Base-by-base conservation (phyloP, 768 basidiomycete species). In the Leucogyrophana mollusca region DNA sequence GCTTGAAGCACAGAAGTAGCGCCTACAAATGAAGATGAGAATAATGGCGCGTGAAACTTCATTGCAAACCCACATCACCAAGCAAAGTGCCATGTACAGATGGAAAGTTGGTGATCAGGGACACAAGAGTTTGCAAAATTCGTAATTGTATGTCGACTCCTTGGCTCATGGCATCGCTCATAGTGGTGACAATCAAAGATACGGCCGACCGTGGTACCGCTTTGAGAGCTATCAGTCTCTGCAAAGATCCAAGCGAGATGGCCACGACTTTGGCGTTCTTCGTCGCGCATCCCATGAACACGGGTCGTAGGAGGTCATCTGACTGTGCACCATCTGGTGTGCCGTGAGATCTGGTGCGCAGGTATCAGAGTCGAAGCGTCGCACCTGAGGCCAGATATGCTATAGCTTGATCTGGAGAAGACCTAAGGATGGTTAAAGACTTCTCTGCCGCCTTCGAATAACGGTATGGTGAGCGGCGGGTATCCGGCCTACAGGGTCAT, bases 91-190 rank as follows among this genome's bases (percentile, higher is more conserved):
- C 93, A 57, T 93, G 89, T 7, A 95, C 82, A 7, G 78, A 80
- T 1, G 82, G 79, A 58, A 94, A 93, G 59, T 91, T 90, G 2
- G 91, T 94, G 41, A 98, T 83, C 9, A 99, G 80, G 0, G 89
- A 90, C 9, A 96, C 82, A 8, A 98, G 76, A 0, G 92, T 94
- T 64, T 97, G 94, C 0, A 98, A 74, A 21, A 97, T 90, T 42
- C 90, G 87, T 32, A 98, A 77, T 61, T 98, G 96, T 21, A 97
- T 96, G 61, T 99, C 96, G 23, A 98, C 94, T 5, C 94, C 96
- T 62, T 95, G 93, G 22, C 80, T 85, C 73, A 95, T 83, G 14
- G 91, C 91, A 52, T 90, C 85, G 47, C 75, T 80, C 81, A 99
- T 87, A 0, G 87, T 95, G 36, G 69, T 79, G 56, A 98, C 78